Conservation (phyloP, 257 asterid species). For the Plantago elongata region DNA sequence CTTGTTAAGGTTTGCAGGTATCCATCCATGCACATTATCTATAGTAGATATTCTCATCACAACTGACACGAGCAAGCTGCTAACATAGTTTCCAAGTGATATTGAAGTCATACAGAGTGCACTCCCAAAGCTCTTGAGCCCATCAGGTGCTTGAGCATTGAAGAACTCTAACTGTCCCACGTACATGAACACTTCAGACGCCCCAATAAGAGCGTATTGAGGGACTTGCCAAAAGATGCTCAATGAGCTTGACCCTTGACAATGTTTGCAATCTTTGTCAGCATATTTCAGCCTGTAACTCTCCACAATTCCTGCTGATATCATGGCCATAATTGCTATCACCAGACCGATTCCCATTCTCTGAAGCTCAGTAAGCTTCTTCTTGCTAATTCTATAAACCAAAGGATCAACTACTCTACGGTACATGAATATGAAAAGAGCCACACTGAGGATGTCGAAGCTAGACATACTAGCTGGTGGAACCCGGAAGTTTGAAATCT, state of each 20-base stretch:
- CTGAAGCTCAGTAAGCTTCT: slow-evolving; percentile 75
- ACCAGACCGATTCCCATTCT: slow-evolving; percentile 92
- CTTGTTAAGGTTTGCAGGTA: slow-evolving; percentile 71
- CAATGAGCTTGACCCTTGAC: slow-evolving; percentile 75
- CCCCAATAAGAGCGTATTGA: slow-evolving; percentile 79
- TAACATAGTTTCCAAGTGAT: slow-evolving; percentile 82
- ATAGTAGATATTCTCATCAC: slow-evolving; percentile 70
- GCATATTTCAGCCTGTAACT: slow-evolving; percentile 65
- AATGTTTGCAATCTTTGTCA: slow-evolving; percentile 47
- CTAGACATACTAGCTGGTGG: slow-evolving; percentile 96
- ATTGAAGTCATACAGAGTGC: slow-evolving; percentile 95
- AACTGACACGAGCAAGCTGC: slow-evolving; percentile 70
- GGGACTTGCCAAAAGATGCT: slow-evolving; percentile 97
- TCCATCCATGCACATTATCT: slow-evolving; percentile 88
- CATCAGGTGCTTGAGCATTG: slow-evolving; percentile 83
- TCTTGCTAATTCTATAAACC: slow-evolving; percentile 32
- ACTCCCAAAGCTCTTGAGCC: slow-evolving; percentile 91
- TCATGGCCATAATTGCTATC: slow-evolving; percentile 72
- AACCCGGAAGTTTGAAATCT: slow-evolving; percentile 54
- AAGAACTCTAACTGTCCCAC: slow-evolving; percentile 91
- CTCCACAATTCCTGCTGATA: slow-evolving; percentile 78
- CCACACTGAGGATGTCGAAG: slow-evolving; percentile 87
- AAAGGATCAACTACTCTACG: slow-evolving; percentile 62
- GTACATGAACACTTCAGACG: slow-evolving; percentile 92
- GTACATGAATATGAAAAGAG: slow-evolving; percentile 72